Evolutionary conservation across 2,329 filamentous ascomycete genomes (phyloP).

Genomic region (Aspergillus texensis): DNA sequence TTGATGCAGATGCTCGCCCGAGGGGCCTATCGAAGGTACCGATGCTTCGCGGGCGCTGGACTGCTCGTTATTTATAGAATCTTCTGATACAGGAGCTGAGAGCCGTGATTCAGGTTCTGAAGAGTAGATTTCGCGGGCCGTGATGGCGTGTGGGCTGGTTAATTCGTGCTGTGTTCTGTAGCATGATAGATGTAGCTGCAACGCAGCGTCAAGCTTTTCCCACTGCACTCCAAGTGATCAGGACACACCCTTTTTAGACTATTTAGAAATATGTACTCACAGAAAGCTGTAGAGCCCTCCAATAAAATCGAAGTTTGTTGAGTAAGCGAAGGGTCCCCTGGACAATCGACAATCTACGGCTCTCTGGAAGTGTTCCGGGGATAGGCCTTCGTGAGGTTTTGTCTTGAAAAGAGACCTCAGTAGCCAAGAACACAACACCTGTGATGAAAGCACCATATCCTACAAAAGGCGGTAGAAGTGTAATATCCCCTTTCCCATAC

Average conservation of each 20-base stretch:
- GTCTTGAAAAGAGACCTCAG: neutral
- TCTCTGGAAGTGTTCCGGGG: neutral
- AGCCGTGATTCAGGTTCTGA: neutral
- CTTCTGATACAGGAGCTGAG: neutral
- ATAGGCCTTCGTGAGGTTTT: neutral
- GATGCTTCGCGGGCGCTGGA: neutral
- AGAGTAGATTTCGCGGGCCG: neutral
- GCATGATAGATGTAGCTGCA: neutral
- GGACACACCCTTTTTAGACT: neutral
- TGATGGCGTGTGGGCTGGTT: neutral
- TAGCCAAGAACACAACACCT: neutral
- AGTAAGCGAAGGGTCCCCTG: neutral
- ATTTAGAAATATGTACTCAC: neutral
- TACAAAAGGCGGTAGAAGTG: neutral
- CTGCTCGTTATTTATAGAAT: neutral
- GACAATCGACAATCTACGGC: neutral
- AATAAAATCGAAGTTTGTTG: neutral
- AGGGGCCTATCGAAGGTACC: neutral
- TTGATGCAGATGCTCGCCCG: neutral
- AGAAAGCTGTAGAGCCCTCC: constrained; percentile 1
- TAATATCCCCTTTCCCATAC: neutral
- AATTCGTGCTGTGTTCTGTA: neutral
- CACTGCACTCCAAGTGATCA: neutral
- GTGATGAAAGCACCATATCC: constrained; percentile 1
- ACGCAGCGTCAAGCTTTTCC: neutral